phyloP scores from a whole-genome alignment of 371 early-diverging fungal species.

The Mortierella sp. region DNA sequence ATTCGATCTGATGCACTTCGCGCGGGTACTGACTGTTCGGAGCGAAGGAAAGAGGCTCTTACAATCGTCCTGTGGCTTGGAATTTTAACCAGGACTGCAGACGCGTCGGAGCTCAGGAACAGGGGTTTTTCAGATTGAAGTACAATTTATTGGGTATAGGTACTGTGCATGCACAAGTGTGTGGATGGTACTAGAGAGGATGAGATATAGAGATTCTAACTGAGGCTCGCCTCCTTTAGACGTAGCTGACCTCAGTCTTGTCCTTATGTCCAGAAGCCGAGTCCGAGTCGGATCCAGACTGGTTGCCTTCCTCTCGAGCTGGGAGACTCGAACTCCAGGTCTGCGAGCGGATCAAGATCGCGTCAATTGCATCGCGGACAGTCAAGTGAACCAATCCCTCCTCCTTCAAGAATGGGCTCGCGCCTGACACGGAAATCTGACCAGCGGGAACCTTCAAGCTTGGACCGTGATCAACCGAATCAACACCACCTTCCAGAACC shows the following conservation, averaged over 20 bases:
- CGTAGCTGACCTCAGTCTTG: constrained; percentile 34
- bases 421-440: constrained; percentile 18
- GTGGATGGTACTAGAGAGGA: no score
- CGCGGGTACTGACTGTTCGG: not conserved
- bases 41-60: no score
- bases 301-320: not conserved
- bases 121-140: no score
- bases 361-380: constrained; percentile 44
- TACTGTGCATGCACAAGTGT: no score
- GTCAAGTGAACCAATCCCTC: constrained; percentile 48
- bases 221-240: no score
- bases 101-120: no score
- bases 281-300: constrained; percentile 20
- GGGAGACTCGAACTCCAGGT: constrained; percentile 12
- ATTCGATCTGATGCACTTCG: not conserved
- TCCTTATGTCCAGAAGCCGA: constrained; percentile 18
- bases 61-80: no score
- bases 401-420: constrained; percentile 49
- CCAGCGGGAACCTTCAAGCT: not conserved
- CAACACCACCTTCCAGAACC: constrained; percentile 13
- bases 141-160: no score
- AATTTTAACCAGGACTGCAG: no score
- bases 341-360: constrained; percentile 32
- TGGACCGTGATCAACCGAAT: not conserved
- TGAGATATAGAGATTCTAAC: no score